Conservation (phyloP, 1,284 basidiomycete genomes). For the Trametes polyzona region DNA sequence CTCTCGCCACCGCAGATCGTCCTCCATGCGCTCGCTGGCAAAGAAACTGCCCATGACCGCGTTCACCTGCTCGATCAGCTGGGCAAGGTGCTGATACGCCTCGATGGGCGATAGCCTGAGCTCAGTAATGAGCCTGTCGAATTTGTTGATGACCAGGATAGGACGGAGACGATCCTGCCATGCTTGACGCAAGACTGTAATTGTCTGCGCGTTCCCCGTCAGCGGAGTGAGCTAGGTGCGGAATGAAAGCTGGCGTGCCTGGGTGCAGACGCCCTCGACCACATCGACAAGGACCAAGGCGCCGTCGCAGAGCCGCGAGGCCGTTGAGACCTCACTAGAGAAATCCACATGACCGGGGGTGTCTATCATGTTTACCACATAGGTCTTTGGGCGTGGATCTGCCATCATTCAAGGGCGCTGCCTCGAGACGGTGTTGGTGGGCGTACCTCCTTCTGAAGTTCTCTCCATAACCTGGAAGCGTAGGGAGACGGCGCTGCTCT, state of each 20-base stretch:
- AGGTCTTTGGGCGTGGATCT: slow-evolving; percentile 64
- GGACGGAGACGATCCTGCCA: slow-evolving; percentile 91
- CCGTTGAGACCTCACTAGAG: slow-evolving; percentile 94
- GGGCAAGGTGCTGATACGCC: slow-evolving; percentile 92
- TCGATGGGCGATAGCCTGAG: slow-evolving; percentile 91
- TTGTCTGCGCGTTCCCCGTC: slow-evolving; percentile 67
- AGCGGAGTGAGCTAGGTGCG: neutral
- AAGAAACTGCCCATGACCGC: slow-evolving; percentile 98
- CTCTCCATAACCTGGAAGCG: slow-evolving; percentile 79
- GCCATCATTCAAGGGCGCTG: slow-evolving; percentile 32
- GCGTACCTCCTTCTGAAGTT: slow-evolving; percentile 47
- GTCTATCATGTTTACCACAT: slow-evolving; percentile 94
- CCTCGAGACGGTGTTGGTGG: slow-evolving; percentile 22
- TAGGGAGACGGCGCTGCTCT: slow-evolving; percentile 91
- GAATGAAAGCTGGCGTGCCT: slow-evolving; percentile 50
- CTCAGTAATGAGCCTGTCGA: slow-evolving; percentile 95
- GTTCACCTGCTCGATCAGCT: slow-evolving; percentile 97
- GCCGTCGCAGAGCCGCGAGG: slow-evolving; percentile 93
- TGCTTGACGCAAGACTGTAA: slow-evolving; percentile 93
- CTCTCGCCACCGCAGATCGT: slow-evolving; percentile 93
- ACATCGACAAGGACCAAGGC: slow-evolving; percentile 97
- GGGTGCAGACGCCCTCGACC: slow-evolving; percentile 98
- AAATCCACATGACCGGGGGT: slow-evolving; percentile 99
- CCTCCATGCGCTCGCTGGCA: slow-evolving; percentile 95
- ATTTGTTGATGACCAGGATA: slow-evolving; percentile 96